These are phyloP conservation scores for Ceratocystis smalleyi DNA, from an alignment of 2,329 filamentous ascomycete genomes.

Conservation along the genomic window DNA sequence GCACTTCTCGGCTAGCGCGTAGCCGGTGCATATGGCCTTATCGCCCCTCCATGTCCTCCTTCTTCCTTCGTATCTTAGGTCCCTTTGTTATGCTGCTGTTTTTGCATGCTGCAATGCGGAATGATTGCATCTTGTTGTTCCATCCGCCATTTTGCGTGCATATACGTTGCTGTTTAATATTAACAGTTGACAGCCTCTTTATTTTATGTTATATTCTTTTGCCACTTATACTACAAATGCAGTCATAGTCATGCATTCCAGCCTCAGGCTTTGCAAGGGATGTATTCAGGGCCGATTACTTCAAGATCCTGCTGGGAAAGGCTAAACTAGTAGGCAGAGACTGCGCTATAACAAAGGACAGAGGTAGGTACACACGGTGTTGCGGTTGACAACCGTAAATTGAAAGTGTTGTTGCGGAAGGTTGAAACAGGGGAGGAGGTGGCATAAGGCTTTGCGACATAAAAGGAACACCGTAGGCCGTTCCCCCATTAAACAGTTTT, in stretches of 20 bases:
- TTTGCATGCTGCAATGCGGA: background rate
- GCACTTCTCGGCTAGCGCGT: background rate
- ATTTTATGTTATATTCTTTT: background rate
- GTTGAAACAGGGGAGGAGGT: too few relatives aligned
- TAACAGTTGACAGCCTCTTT: background rate
- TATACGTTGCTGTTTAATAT: background rate
- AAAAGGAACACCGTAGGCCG: too few relatives aligned
- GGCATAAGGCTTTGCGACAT: too few relatives aligned
- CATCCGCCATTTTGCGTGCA: background rate
- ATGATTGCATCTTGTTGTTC: background rate
- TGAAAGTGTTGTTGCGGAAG: too few relatives aligned
- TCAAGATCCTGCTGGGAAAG: background rate
- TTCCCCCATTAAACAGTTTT: too few relatives aligned
- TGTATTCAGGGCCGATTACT: constrained; percentile 1
- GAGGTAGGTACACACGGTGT: too few relatives aligned
- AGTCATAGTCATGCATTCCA: background rate
- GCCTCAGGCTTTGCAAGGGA: background rate
- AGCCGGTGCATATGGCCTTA: background rate
- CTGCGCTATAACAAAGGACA: background rate
- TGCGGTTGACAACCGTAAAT: too few relatives aligned
- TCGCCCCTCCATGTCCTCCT: background rate
- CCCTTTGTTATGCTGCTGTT: background rate
- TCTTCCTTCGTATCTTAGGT: background rate
- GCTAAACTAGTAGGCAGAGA: too few relatives aligned
- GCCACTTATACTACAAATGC: background rate